Evolutionary conservation across 139 green algal species (phyloP).

Genomic region (Desmodesmus armatus): DNA sequence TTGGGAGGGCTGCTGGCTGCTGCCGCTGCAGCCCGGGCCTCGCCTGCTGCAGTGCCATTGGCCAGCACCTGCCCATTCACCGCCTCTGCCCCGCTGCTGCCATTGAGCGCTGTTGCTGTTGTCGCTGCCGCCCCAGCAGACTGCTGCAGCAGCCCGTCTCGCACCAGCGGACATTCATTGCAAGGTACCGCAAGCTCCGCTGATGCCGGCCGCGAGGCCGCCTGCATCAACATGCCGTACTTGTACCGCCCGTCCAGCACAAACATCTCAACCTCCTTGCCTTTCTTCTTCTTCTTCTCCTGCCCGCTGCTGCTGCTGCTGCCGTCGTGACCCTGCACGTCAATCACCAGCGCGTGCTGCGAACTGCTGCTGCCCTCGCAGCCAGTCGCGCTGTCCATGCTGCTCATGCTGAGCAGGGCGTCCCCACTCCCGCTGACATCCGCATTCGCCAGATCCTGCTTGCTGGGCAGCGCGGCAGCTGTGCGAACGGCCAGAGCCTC

Average conservation of each 20-base stretch:
- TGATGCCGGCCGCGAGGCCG: background rate
- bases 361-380: background rate
- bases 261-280: conserved; percentile 44
- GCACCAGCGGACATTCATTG: conserved; percentile 17
- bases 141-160: background rate
- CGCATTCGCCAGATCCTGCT: too few species aligned
- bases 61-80: background rate
- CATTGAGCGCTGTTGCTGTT: background rate
- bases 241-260: conserved; percentile 28
- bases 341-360: background rate
- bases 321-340: too few species aligned
- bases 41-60: background rate
- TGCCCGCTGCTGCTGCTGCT: background rate
- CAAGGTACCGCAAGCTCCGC: conserved; percentile 3
- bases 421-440: background rate
- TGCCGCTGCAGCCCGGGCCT: background rate
- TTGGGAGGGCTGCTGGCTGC: too few species aligned
- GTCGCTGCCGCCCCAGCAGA: background rate
- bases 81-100: background rate
- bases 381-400: background rate
- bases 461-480: background rate
- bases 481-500: conserved; percentile 47
- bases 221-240: conserved; percentile 17
- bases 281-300: background rate
- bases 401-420: background rate